phyloP scores from a whole-genome alignment of 73 alveolate species.

The Durusdinium trenchii region DNA sequence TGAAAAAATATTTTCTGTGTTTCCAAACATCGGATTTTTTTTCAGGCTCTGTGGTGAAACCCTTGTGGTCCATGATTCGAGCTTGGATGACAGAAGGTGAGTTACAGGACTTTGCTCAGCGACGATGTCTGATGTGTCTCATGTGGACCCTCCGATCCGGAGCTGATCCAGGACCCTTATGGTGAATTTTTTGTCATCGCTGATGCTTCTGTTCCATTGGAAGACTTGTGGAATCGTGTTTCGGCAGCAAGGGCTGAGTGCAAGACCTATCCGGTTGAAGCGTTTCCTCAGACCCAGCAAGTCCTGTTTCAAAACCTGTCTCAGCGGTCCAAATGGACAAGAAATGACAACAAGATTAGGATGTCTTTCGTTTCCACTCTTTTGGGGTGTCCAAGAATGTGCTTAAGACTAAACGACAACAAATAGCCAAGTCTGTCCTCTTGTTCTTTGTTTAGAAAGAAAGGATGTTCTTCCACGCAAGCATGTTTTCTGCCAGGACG shows the following conservation, averaged over 20 bases:
- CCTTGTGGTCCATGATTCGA: slow-evolving; percentile 97
- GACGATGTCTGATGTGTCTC: not conserved
- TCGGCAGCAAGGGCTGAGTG: not conserved
- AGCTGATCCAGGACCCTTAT: slow-evolving; percentile 93
- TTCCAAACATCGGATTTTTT: not conserved
- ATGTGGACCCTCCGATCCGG: too few relatives aligned
- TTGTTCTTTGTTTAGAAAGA: too few relatives aligned
- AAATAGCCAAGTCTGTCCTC: too few relatives aligned
- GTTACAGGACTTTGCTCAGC: slow-evolving; percentile 96
- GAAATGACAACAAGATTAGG: not conserved
- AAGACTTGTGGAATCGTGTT: slow-evolving; percentile 97
- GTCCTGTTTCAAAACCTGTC: not conserved
- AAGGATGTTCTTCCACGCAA: too few relatives aligned
- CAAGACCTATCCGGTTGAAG: not conserved
- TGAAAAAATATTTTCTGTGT: slow-evolving; percentile 42
- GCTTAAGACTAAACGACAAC: too few relatives aligned
- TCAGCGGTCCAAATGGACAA: not conserved
- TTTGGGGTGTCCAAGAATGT: too few relatives aligned
- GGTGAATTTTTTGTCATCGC: slow-evolving; percentile 98
- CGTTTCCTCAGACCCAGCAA: not conserved
- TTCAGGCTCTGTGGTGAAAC: slow-evolving; percentile 96
- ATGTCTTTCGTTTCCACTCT: too few relatives aligned
- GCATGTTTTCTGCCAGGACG: too few relatives aligned
- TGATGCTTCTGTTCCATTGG: slow-evolving; percentile 97
- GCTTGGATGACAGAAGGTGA: slow-evolving; percentile 99